Evolutionary conservation across 2,329 filamentous ascomycete species (phyloP).

Genomic region (Fusarium miscanthi): DNA sequence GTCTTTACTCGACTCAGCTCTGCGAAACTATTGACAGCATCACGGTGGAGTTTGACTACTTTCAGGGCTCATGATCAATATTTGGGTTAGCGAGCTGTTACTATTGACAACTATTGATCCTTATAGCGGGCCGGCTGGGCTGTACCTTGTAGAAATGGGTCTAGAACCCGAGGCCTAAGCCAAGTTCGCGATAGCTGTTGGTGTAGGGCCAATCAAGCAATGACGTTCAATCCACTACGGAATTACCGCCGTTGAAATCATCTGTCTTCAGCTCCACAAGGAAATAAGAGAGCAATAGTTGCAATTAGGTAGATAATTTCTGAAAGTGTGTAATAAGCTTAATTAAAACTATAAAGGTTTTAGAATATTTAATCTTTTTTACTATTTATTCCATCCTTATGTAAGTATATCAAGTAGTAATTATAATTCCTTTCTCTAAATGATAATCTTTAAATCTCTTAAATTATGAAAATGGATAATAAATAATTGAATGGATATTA

Average conservation of each 20-base stretch:
- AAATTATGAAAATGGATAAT: too few relatives aligned
- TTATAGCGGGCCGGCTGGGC: not conserved
- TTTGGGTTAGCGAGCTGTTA: not conserved
- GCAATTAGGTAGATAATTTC: accelerated
- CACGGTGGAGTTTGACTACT: not conserved
- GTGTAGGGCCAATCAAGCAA: accelerated
- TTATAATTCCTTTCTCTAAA: too few relatives aligned
- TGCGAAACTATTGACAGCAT: accelerated
- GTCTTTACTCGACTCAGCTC: not conserved
- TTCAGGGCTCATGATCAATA: not conserved
- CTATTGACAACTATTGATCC: not conserved
- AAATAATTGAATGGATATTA: too few relatives aligned
- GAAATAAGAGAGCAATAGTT: not conserved
- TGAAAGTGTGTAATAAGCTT: not conserved
- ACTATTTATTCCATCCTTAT: too few relatives aligned
- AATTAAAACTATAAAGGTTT: accelerated
- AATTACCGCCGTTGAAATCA: not conserved
- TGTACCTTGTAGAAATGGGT: not conserved
- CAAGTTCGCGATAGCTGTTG: accelerated
- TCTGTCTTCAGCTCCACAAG: not conserved
- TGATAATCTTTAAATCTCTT: too few relatives aligned
- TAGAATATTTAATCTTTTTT: too few relatives aligned
- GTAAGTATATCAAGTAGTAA: too few relatives aligned
- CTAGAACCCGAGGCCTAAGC: not conserved
- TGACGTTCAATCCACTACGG: not conserved